Base-by-base conservation (phyloP, 768 basidiomycete genomes). In the Lactarius psammicola region DNA sequence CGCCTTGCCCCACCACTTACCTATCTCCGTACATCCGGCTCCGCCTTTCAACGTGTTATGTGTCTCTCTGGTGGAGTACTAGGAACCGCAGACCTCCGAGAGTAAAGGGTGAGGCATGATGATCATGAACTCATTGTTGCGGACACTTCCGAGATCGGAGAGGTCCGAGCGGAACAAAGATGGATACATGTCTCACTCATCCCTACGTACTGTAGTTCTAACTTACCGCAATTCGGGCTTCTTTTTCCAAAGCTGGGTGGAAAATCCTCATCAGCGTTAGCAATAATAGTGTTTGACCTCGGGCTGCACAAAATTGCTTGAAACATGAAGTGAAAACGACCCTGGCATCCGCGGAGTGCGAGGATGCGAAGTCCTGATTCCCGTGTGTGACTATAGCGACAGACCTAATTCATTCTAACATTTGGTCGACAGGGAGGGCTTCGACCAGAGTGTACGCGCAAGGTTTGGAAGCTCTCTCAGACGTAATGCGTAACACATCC, bases 121-220 rank as follows among this genome's bases (percentile, higher is more conserved):
- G 11, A 44, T 63, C 62, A 49, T 36, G 56, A 46, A 18, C 57
- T 61, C 30, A 57, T 51, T 60, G n/a, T 31, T 51, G 34, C 64
- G 64, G 64, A 8, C 17, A 18, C n/a, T 40, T 36, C 64, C 55
- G 64, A 56, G 55, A 44, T 49, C 4, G 34, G 15, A 36, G 46
- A 40, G 36, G 36, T 13, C 36, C 4, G 36, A 38, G 23, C 6
- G 18, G 33, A 49, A n/a, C 9, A 7, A 44, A 17, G 30, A 18
- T 8, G 38, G n/a, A 33, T 30, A 40, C 58, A n/a, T 51, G 26
- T 51, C n/a, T 51, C 17, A n/a, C n/a, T n/a, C n/a, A n/a, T n/a
- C 6, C 13, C 28, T 33, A 31, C 54, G 54, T 44, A 42, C n/a
- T 44, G 28, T 51, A n/a, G n/a, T n/a, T n/a, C n/a, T n/a, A 59